Conservation (phyloP, 2,329 filamentous ascomycete species). For the Teratosphaeria nubilosa region DNA sequence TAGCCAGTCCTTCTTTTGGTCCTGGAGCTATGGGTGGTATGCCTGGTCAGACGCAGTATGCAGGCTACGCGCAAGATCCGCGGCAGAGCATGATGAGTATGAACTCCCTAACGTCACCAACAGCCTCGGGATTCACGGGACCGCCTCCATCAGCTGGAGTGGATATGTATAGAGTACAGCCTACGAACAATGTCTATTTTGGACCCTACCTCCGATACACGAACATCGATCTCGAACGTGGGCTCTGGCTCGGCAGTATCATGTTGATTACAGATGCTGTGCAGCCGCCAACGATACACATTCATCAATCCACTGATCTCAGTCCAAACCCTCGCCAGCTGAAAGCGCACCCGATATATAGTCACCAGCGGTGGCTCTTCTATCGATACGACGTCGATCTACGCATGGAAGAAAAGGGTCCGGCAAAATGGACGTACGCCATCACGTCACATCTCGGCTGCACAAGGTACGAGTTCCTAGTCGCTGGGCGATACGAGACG, state of each 20-base stretch:
- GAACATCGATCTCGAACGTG: slow-evolving; percentile 92
- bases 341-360: slow-evolving; percentile 69
- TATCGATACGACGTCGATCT: slow-evolving; percentile 90
- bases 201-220: slow-evolving; percentile 91
- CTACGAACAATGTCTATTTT: slow-evolving; percentile 96
- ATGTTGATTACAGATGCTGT: slow-evolving; percentile 79
- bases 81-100: slow-evolving; percentile 80
- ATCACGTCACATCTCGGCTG: slow-evolving; percentile 95
- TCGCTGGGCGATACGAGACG: slow-evolving; percentile 79
- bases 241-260: slow-evolving; percentile 87
- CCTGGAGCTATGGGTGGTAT: slow-evolving; percentile 41
- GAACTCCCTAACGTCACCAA: slow-evolving; percentile 61
- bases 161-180: slow-evolving; percentile 85
- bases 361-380: slow-evolving; percentile 89
- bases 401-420: slow-evolving; percentile 68
- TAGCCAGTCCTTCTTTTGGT: slow-evolving; percentile 67
- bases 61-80: slow-evolving; percentile 49
- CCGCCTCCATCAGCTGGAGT: slow-evolving; percentile 84
- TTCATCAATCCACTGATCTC: slow-evolving; percentile 80
- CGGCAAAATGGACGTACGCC: slow-evolving; percentile 91
- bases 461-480: slow-evolving; percentile 94
- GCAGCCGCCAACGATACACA: slow-evolving; percentile 90
- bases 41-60: slow-evolving; percentile 45
- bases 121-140: slow-evolving; percentile 71
- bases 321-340: slow-evolving; percentile 84